These are phyloP conservation scores for Meyerozyma smithsonii DNA, from an alignment of 1,139 yeast species.

Conservation along the genomic window DNA sequence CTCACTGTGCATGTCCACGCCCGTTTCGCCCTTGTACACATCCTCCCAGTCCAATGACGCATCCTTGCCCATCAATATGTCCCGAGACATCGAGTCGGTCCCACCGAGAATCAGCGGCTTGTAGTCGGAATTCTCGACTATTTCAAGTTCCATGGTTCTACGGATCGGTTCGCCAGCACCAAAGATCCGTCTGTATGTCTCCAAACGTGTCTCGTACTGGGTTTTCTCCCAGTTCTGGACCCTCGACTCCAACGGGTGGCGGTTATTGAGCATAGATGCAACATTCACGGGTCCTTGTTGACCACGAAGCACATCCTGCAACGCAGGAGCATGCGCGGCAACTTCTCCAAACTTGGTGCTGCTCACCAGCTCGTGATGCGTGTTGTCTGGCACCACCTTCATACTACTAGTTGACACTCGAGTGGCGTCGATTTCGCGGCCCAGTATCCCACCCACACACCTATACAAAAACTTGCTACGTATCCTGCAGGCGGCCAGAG, in stretches of 20 bases:
- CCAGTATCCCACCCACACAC: neutral
- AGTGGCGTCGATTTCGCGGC: no score
- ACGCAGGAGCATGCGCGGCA: slow-evolving; percentile 58
- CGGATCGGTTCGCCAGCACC: slow-evolving; percentile 95
- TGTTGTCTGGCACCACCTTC: slow-evolving; percentile 1
- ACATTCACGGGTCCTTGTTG: slow-evolving; percentile 58
- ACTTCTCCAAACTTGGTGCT: slow-evolving; percentile 46
- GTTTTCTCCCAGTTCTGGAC: slow-evolving; percentile 76
- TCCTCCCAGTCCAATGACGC: slow-evolving; percentile 89
- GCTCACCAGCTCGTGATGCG: slow-evolving; percentile 26
- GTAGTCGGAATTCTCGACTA: slow-evolving; percentile 70
- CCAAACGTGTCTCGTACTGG: slow-evolving; percentile 66
- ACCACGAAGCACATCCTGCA: slow-evolving; percentile 54
- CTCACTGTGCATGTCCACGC: slow-evolving; percentile 62
- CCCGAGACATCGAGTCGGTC: slow-evolving; percentile 57
- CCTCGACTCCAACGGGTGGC: slow-evolving; percentile 84
- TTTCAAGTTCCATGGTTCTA: slow-evolving; percentile 78
- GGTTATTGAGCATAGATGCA: slow-evolving; percentile 67
- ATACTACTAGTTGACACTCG: neutral
- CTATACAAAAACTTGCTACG: neutral
- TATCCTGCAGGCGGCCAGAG: no score
- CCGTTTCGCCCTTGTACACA: slow-evolving; percentile 58
- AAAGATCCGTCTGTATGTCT: slow-evolving; percentile 73
- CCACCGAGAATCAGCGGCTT: slow-evolving; percentile 63
- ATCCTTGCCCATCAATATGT: slow-evolving; percentile 75